Conservation (phyloP, 345 rosid species). For the Populus nigra region DNA sequence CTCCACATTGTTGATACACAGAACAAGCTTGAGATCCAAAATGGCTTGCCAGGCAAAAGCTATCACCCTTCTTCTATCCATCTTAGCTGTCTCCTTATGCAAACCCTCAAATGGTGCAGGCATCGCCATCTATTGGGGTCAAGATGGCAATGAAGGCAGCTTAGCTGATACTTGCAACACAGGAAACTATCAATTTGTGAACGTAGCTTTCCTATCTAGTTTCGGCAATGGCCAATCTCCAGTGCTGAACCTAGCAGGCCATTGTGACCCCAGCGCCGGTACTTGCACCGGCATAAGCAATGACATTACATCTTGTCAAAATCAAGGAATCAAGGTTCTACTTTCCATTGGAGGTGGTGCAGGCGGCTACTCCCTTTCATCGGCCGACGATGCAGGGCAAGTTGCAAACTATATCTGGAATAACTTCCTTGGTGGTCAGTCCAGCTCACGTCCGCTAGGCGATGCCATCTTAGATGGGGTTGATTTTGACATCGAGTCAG, state of each 20-base stretch:
- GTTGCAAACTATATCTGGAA: slow-evolving; percentile 21
- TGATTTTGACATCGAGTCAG: slow-evolving; percentile 20
- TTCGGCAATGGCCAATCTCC: slow-evolving; percentile 22
- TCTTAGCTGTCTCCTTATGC: background rate
- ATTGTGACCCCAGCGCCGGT: slow-evolving; percentile 8
- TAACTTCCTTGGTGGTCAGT: slow-evolving; percentile 11
- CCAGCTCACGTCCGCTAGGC: slow-evolving; percentile 16
- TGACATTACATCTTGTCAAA: slow-evolving; percentile 7
- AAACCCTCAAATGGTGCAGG: slow-evolving; percentile 4
- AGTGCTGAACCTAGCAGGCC: slow-evolving; percentile 13
- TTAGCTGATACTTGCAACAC: slow-evolving; percentile 13
- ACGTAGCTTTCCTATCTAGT: slow-evolving; percentile 10
- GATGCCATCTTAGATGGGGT: slow-evolving; percentile 20
- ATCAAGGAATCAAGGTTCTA: slow-evolving; percentile 8
- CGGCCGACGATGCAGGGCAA: slow-evolving; percentile 3
- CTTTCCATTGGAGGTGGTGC: slow-evolving; percentile 17
- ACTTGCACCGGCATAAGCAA: slow-evolving; percentile 2
- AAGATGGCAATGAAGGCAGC: slow-evolving; percentile 15
- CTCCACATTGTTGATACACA: background rate
- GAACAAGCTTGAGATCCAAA: background rate
- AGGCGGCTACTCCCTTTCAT: slow-evolving; percentile 8
- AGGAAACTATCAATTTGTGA: slow-evolving; percentile 13
- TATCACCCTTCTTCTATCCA: background rate
- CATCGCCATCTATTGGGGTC: slow-evolving; percentile 23
- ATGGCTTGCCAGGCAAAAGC: background rate